Base-by-base conservation (phyloP, 2,329 filamentous ascomycete genomes). In the Penicillium sp. region DNA sequence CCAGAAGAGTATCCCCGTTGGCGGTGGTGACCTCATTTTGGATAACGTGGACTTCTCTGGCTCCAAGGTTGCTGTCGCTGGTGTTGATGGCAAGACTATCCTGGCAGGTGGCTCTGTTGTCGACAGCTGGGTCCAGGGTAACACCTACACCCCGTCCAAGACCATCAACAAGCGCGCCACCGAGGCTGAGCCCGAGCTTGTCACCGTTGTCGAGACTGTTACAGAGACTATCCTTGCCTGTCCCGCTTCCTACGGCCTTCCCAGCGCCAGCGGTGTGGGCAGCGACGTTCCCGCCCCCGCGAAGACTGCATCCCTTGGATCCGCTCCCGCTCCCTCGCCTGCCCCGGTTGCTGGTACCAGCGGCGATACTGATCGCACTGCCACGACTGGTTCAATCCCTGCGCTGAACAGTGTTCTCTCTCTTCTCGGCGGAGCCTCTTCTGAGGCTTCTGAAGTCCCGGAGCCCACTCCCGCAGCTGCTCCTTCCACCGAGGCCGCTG, bases 21-120 rank as follows among this genome's bases (percentile, higher is more conserved):
- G 89, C 66, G 93, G 92, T 69, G 91, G 90, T 60, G 91, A 90
- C 15, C 83, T 97, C 46, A 83, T 96, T 64, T 75, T 97, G 12
- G 90, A 96, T 77, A 97, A 97, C 66, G 90, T 95, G 35, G 91
- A 97, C 77, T 91, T 97, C 63, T 80, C 80, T 48, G 87, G 85
- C 54, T 86, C 90, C 54, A 81, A 83, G 7, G 81, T 84, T 25
- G 91, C 90, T 33, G 84, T 97, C 54, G 80, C 85, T 53, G 77
- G 79, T 51, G 71, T 78, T 23, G 80, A 78, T 61, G 87, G 85
- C 46, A 79, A 82, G 43, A 74, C 77, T 5, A 79, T 96, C 45
- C 83, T 97, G 31, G 77, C 80, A 2, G 91, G 91, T 59, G 89
- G 89, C 67, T 79, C 82, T 47, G 84, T 86, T 62, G 82, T 97